phyloP scores from a whole-genome alignment of 2,329 filamentous ascomycete species.

The Penicillium occitanis region DNA sequence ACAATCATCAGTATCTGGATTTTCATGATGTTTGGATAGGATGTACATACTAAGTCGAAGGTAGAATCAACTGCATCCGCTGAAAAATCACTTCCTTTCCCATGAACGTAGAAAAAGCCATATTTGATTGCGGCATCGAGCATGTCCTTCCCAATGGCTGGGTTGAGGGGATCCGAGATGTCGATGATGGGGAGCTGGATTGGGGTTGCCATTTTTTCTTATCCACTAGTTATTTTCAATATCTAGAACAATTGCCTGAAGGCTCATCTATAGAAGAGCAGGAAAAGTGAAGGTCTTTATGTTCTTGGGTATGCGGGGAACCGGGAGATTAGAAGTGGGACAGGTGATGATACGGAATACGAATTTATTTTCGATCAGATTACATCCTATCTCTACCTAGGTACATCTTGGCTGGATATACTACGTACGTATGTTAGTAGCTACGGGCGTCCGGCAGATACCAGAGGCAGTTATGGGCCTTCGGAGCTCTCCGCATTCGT shows the following conservation, averaged over 20 bases:
- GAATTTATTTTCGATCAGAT: background rate
- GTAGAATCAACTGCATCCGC: slow-evolving; percentile 64
- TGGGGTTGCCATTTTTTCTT: slow-evolving; percentile 22
- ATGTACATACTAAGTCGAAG: slow-evolving; percentile 66
- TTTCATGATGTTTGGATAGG: background rate
- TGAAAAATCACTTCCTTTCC: slow-evolving; percentile 68
- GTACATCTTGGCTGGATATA: background rate
- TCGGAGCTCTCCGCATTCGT: slow-evolving; percentile 18
- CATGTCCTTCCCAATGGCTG: slow-evolving; percentile 64
- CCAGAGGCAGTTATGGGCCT: background rate
- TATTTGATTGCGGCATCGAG: slow-evolving; percentile 77
- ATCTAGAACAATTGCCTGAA: slow-evolving; percentile 27
- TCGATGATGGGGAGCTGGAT: slow-evolving; percentile 76
- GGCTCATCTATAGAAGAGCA: background rate
- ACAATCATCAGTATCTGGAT: background rate
- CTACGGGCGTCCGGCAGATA: background rate
- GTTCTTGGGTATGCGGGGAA: slow-evolving; percentile 7
- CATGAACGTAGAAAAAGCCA: slow-evolving; percentile 88
- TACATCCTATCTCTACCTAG: too few relatives aligned
- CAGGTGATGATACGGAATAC: background rate
- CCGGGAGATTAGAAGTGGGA: slow-evolving; percentile 10
- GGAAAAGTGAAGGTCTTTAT: background rate
- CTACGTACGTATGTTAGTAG: background rate
- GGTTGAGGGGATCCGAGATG: slow-evolving; percentile 62
- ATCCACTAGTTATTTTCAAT: background rate